Conservation (phyloP, 768 basidiomycete genomes). For the Russula virescens region DNA sequence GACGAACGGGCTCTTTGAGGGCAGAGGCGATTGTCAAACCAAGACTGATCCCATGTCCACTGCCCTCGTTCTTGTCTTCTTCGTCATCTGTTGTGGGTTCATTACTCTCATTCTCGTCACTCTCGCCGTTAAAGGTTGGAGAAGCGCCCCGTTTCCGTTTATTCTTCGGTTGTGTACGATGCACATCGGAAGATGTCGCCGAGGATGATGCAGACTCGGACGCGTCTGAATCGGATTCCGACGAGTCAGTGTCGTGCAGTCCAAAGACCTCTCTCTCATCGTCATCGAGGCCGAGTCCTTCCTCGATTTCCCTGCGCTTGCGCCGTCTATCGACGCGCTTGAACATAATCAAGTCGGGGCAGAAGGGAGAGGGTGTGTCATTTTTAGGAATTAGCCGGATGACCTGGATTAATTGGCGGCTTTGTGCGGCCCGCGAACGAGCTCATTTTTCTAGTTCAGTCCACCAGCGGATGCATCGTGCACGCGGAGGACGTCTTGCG, state of each 20-base stretch:
- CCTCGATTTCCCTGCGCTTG: slow-evolving; percentile 55
- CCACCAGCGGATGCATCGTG: slow-evolving; percentile 6
- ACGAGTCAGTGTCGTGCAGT: slow-evolving; percentile 69
- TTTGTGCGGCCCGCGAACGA: too few relatives aligned
- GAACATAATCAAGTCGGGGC: slow-evolving; percentile 46
- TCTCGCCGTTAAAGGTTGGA: slow-evolving; percentile 30
- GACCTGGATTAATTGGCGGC: background rate
- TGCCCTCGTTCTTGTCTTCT: slow-evolving; percentile 25
- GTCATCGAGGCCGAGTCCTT: slow-evolving; percentile 56
- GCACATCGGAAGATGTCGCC: background rate
- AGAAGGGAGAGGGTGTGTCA: too few relatives aligned
- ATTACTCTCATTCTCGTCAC: slow-evolving; percentile 24
- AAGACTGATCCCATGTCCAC: slow-evolving; percentile 33
- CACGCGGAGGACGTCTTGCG: slow-evolving; percentile 7
- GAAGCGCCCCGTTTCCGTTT: slow-evolving; percentile 7
- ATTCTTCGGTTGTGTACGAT: background rate
- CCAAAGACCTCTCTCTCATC: slow-evolving; percentile 62
- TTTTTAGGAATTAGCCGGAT: background rate
- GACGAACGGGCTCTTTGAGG: slow-evolving; percentile 57
- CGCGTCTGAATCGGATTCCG: slow-evolving; percentile 51
- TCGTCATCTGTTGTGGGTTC: slow-evolving; percentile 26
- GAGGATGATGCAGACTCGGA: slow-evolving; percentile 16
- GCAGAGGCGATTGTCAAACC: slow-evolving; percentile 53
- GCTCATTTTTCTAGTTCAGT: background rate
- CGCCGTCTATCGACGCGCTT: slow-evolving; percentile 70